phyloP scores from a whole-genome alignment of 176 grass and related monocot genomes.

The Secale cereale region DNA sequence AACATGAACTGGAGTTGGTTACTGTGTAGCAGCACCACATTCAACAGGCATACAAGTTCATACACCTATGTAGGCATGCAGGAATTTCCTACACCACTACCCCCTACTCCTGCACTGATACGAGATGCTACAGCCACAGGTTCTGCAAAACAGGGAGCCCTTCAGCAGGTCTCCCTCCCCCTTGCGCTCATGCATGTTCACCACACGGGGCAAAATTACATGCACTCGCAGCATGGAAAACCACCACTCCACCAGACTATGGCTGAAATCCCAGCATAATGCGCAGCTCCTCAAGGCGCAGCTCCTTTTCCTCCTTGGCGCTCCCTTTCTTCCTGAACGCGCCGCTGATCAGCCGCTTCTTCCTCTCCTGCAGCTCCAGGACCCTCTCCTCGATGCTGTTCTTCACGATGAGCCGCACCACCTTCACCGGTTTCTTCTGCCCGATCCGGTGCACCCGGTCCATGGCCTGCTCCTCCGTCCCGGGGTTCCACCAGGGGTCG shows the following conservation, averaged over 20 bases:
- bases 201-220: neutral
- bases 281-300: slow-evolving; percentile 75
- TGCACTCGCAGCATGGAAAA: neutral
- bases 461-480: slow-evolving; percentile 95
- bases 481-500: slow-evolving; percentile 95
- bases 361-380: slow-evolving; percentile 76
- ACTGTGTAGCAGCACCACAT: neutral
- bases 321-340: slow-evolving; percentile 63
- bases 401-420: slow-evolving; percentile 68
- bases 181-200: slow-evolving; percentile 1
- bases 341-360: slow-evolving; percentile 49
- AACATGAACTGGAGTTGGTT: neutral
- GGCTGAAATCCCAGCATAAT: slow-evolving; percentile 62
- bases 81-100: neutral
- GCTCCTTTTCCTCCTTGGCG: slow-evolving; percentile 47
- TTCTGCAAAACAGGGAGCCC: neutral
- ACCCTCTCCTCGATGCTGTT: slow-evolving; percentile 88
- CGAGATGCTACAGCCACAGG: neutral
- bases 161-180: neutral
- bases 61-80: neutral
- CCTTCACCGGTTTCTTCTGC: slow-evolving; percentile 70
- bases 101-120: neutral
- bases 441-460: slow-evolving; percentile 91
- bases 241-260: neutral
- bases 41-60: neutral